Percentiles rank a stretch among this genome's conserved stretches.
phyloP scores from a whole-genome alignment of 1,139 yeast genomes.

The Pichia sp. region DNA sequence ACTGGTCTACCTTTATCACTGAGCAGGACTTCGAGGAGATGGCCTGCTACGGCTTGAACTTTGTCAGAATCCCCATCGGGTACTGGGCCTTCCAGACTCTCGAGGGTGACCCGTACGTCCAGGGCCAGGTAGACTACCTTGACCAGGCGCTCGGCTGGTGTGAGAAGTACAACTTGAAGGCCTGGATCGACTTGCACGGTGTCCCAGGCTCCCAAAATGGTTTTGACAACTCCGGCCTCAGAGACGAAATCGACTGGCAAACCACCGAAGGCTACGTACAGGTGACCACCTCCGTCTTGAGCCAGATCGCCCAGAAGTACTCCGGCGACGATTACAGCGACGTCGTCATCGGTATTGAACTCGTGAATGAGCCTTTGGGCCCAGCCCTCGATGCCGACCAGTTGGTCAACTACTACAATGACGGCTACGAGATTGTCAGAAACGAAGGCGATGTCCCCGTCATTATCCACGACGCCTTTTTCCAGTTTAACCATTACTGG shows the following conservation, averaged over 20 bases:
- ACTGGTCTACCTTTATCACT: constrained; percentile 52
- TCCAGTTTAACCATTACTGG: constrained; percentile 49
- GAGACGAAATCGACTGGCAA: constrained; percentile 64
- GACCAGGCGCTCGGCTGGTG: constrained; percentile 76
- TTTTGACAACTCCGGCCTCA: constrained; percentile 87
- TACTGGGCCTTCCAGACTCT: constrained; percentile 59
- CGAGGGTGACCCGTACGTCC: constrained; percentile 53
- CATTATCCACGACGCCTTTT: constrained; percentile 54
- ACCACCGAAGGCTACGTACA: constrained; percentile 44
- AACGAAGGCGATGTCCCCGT: constrained; percentile 37
- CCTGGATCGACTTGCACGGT: constrained; percentile 92
- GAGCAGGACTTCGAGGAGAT: constrained; percentile 52
- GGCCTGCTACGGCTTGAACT: constrained; percentile 47
- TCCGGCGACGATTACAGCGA: constrained; percentile 42
- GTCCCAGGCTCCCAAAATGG: constrained; percentile 98
- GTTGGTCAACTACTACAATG: constrained; percentile 40
- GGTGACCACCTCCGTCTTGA: constrained; percentile 43
- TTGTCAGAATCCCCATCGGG: constrained; percentile 63
- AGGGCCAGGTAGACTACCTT: constrained; percentile 51
- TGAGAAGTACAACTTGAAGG: constrained; percentile 55
- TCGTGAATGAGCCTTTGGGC: constrained; percentile 64
- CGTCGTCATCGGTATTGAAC: constrained; percentile 55
- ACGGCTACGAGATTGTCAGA: constrained; percentile 40
- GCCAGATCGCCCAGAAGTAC: constrained; percentile 42
- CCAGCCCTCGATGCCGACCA: constrained; percentile 38